phyloP scores from a whole-genome alignment of 1,284 basidiomycete genomes.

The Cutaneotrichosporon cavernicola region DNA sequence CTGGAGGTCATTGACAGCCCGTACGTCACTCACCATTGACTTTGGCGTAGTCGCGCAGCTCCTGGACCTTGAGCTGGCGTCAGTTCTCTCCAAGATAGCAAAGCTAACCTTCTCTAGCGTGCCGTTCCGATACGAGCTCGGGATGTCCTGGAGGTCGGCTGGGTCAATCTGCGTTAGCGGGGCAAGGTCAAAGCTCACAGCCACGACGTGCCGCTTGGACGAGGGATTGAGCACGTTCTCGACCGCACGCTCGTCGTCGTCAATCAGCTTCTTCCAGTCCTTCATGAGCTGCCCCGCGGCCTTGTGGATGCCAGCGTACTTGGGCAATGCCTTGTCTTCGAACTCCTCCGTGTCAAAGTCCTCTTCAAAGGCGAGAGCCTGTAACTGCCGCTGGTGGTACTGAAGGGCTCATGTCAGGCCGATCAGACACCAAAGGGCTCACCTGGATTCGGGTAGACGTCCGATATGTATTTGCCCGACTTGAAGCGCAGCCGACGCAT shows the following conservation, averaged over 20 bases:
- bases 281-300: constrained; percentile 73
- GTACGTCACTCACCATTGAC: constrained; percentile 33
- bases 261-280: constrained; percentile 69
- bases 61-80: constrained; percentile 68
- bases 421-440: constrained; percentile 35
- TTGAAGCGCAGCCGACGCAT: constrained; percentile 77
- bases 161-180: constrained; percentile 62
- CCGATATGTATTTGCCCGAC: constrained; percentile 76
- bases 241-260: constrained; percentile 63
- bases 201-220: constrained; percentile 28
- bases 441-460: constrained; percentile 91
- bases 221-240: constrained; percentile 38
- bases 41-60: constrained; percentile 62
- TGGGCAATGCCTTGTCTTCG: constrained; percentile 76
- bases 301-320: constrained; percentile 74
- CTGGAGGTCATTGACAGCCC: constrained; percentile 20
- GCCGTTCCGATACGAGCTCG: constrained; percentile 62
- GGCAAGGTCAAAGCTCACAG: constrained; percentile 14
- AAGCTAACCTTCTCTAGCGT: constrained; percentile 63
- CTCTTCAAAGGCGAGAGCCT: constrained; percentile 87
- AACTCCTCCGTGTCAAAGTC: constrained; percentile 72
- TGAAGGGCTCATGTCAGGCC: constrained; percentile 57
- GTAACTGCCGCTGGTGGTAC: constrained; percentile 83
- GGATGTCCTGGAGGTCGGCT: constrained; percentile 65
- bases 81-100: background rate